phyloP scores from a whole-genome alignment of 2,329 filamentous ascomycete genomes.

The Sclerotinia sclerotiorum region DNA sequence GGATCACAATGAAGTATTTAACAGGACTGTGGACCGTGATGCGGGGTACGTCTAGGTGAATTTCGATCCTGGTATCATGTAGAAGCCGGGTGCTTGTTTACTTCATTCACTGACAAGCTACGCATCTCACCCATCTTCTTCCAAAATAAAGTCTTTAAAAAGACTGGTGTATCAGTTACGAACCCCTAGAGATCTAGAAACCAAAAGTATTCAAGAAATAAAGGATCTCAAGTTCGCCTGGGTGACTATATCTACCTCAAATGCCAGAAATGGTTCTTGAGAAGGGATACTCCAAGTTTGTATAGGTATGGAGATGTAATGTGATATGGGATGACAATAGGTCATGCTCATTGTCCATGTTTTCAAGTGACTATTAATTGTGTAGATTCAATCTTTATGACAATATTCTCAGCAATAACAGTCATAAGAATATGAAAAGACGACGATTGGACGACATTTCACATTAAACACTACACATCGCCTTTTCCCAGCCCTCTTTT shows the following conservation, averaged over 20 bases:
- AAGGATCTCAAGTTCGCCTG: no score
- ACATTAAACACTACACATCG: not conserved
- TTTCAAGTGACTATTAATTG: not conserved
- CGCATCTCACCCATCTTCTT: not conserved
- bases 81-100: not conserved
- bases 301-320: not conserved
- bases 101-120: not conserved
- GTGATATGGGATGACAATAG: not conserved
- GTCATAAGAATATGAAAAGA: not conserved
- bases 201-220: no score
- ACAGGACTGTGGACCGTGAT: not conserved
- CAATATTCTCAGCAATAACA: not conserved
- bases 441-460: not conserved
- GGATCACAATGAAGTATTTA: not conserved
- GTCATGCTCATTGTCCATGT: not conserved
- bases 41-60: not conserved
- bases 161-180: no score
- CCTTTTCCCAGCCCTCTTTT: not conserved
- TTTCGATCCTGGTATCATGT: not conserved
- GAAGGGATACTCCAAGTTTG: not conserved
- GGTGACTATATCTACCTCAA: no score
- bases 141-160: not conserved
- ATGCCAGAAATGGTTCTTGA: no score
- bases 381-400: no score
- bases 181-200: no score